Evolutionary conservation across 805 yeast genomes (phyloP).

Genomic region (Lipomyces kockii): DNA sequence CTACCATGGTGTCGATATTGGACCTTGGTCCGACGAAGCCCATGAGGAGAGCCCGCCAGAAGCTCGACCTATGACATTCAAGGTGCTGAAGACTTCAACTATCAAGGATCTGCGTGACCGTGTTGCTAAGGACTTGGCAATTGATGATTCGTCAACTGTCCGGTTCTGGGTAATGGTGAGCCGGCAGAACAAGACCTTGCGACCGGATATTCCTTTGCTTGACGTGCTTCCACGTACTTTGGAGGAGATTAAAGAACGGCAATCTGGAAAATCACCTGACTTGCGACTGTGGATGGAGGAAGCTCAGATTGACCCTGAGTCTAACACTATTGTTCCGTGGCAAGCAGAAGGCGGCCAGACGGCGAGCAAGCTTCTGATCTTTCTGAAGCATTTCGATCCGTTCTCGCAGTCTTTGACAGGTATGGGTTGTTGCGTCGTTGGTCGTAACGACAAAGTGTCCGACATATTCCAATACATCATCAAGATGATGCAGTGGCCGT

Average conservation of each 20-base stretch:
- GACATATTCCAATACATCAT: slow-evolving; percentile 41
- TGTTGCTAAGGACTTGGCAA: slow-evolving; percentile 54
- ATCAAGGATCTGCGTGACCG: slow-evolving; percentile 56
- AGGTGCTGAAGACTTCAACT: slow-evolving; percentile 61
- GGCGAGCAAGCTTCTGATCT: slow-evolving; percentile 38
- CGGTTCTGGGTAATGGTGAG: slow-evolving; percentile 68
- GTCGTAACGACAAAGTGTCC: slow-evolving; percentile 53
- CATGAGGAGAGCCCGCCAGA: slow-evolving; percentile 44
- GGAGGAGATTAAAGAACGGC: slow-evolving; percentile 56
- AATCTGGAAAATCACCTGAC: slow-evolving; percentile 55
- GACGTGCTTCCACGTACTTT: slow-evolving; percentile 43
- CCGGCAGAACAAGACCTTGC: slow-evolving; percentile 70
- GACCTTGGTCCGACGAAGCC: slow-evolving; percentile 58
- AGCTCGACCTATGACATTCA: slow-evolving; percentile 55
- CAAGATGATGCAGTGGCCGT: slow-evolving; percentile 42
- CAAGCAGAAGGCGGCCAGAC: slow-evolving; percentile 31
- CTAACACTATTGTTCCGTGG: slow-evolving; percentile 25
- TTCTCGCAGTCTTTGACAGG: slow-evolving; percentile 62
- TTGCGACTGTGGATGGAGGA: slow-evolving; percentile 73
- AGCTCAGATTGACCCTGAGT: slow-evolving; percentile 37
- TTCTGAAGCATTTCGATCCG: slow-evolving; percentile 70
- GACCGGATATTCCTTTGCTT: slow-evolving; percentile 58
- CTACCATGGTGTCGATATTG: slow-evolving; percentile 76
- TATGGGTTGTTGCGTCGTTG: slow-evolving; percentile 61
- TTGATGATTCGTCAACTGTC: slow-evolving; percentile 45